Evolutionary conservation across 1,284 basidiomycete species (phyloP).

Genomic region (Sporisorium scitamineum): DNA sequence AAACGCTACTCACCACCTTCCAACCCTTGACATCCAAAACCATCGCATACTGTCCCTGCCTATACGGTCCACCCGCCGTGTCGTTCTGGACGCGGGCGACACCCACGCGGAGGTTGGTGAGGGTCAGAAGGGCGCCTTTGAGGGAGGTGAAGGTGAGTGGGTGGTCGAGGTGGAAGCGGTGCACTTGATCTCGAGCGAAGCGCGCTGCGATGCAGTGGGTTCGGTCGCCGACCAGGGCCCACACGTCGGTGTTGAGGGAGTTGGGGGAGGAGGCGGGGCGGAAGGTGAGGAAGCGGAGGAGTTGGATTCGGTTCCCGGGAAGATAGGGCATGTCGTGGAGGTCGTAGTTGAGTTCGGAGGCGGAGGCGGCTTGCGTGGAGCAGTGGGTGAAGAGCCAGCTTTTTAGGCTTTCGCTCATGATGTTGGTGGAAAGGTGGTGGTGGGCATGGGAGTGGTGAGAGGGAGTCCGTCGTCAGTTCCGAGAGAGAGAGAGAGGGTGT

Average conservation of each 20-base stretch:
- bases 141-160: slow-evolving; percentile 32
- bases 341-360: slow-evolving; percentile 11
- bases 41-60: slow-evolving; percentile 21
- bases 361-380: slow-evolving; percentile 8
- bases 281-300: slow-evolving; percentile 43
- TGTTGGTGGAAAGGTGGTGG: too few relatives aligned
- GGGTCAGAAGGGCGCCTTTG: slow-evolving; percentile 34
- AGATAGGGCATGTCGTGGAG: slow-evolving; percentile 33
- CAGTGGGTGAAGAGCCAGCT: slow-evolving; percentile 31
- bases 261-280: not conserved
- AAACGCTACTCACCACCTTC: slow-evolving; percentile 27
- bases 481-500: not conserved
- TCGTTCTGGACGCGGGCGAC: slow-evolving; percentile 14
- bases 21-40: slow-evolving; percentile 36
- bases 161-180: slow-evolving; percentile 12
- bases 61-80: slow-evolving; percentile 5
- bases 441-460: too few relatives aligned
- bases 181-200: slow-evolving; percentile 12
- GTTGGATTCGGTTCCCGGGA: slow-evolving; percentile 35
- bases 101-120: slow-evolving; percentile 18
- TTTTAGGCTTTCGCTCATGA: slow-evolving; percentile 41
- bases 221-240: slow-evolving; percentile 38
- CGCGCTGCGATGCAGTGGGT: slow-evolving; percentile 44
- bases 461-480: not conserved
- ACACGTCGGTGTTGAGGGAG: slow-evolving; percentile 8